phyloP scores from a whole-genome alignment of 2,329 filamentous ascomycete genomes.

The Alternaria gaisen region DNA sequence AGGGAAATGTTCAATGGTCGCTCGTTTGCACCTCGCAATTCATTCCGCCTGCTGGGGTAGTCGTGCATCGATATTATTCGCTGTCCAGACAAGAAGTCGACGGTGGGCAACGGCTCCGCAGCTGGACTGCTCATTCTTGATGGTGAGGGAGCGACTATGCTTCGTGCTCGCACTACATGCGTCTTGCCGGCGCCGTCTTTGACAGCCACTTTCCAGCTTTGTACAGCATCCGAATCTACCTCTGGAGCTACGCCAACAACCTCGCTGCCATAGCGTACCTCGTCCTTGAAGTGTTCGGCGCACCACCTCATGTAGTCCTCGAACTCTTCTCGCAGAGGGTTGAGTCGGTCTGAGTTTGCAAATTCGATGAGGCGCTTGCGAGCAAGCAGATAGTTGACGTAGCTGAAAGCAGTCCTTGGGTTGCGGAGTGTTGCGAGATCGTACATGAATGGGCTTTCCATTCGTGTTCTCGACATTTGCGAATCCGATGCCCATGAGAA shows the following conservation, averaged over 20 bases:
- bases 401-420: constrained; percentile 48
- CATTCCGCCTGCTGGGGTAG: constrained; percentile 43
- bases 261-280: constrained; percentile 44
- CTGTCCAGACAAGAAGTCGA: constrained; percentile 45
- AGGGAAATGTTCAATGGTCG: constrained; percentile 42
- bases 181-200: constrained; percentile 36
- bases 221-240: constrained; percentile 25
- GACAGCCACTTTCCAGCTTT: constrained; percentile 41
- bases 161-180: constrained; percentile 37
- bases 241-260: constrained; percentile 43
- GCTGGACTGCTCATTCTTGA: constrained; percentile 23
- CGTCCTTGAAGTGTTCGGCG: constrained; percentile 44
- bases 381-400: constrained; percentile 45
- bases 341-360: constrained; percentile 49
- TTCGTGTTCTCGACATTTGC: constrained; percentile 43
- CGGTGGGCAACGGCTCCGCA: constrained; percentile 29
- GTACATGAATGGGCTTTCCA: constrained; percentile 48
- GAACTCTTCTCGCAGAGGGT: constrained; percentile 50
- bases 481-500: constrained; percentile 45
- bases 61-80: constrained; percentile 46
- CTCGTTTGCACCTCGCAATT: constrained; percentile 39
- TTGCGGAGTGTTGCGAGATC: constrained; percentile 49
- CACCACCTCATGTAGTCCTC: constrained; percentile 52
- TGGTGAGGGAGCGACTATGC: constrained; percentile 39
- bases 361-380: constrained; percentile 46